Evolutionary conservation across 148 eudicot genomes (phyloP).

Genomic region (Pharnaceum exiguum): DNA sequence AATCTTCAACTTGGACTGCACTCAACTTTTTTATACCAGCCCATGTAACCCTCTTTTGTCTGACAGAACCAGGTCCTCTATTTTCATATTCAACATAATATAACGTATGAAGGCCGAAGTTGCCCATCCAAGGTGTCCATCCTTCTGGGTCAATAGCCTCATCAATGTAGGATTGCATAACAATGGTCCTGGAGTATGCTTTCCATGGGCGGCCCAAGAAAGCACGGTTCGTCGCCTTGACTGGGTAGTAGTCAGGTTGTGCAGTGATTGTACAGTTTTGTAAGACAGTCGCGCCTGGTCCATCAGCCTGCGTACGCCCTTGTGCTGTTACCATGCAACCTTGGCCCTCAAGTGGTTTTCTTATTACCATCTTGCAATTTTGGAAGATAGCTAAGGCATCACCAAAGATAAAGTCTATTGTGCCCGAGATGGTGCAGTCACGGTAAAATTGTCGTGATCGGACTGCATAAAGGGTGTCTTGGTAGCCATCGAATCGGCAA

Average conservation of each 20-base stretch:
- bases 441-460: constrained; percentile 75
- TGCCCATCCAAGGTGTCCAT: constrained; percentile 44
- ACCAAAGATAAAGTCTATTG: constrained; percentile 67
- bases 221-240: constrained; percentile 14
- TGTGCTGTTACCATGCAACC: constrained; percentile 57
- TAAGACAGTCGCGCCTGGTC: constrained; percentile 37
- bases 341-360: constrained; percentile 43
- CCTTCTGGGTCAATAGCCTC: constrained; percentile 41
- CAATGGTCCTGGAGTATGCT: constrained; percentile 41
- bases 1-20: constrained; percentile 22
- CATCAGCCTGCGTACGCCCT: constrained; percentile 34
- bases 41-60: constrained; percentile 41
- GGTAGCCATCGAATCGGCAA: constrained; percentile 39
- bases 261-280: constrained; percentile 41
- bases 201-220: constrained; percentile 65
- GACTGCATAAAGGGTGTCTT: constrained; percentile 44
- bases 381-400: constrained; percentile 60
- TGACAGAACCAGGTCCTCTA: constrained; percentile 40
- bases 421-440: constrained; percentile 51
- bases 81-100: constrained; percentile 50
- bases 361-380: constrained; percentile 40
- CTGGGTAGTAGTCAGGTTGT: constrained; percentile 17
- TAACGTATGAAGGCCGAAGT: constrained; percentile 27
- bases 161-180: constrained; percentile 38
- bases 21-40: constrained; percentile 37